phyloP scores from a whole-genome alignment of 2,329 filamentous ascomycete genomes.

The Pseudocercospora musae region DNA sequence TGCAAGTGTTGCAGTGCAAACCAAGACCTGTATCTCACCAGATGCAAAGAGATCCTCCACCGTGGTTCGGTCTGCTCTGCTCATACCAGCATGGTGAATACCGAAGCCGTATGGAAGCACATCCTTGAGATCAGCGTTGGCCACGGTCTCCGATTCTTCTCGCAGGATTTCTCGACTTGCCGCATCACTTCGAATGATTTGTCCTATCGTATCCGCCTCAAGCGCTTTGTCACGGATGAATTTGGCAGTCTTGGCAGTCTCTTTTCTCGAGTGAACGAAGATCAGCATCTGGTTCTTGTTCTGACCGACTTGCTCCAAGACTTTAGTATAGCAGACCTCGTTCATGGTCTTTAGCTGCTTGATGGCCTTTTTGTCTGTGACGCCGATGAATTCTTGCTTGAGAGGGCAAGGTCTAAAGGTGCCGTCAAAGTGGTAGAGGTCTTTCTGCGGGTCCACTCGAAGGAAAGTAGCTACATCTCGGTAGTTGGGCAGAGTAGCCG shows the following conservation, averaged over 20 bases:
- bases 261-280: slow-evolving; percentile 96
- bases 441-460: slow-evolving; percentile 79
- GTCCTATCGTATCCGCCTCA: slow-evolving; percentile 95
- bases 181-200: slow-evolving; percentile 89
- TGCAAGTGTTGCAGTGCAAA: slow-evolving; percentile 95
- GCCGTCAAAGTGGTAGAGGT: slow-evolving; percentile 93
- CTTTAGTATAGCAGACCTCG: slow-evolving; percentile 96
- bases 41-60: slow-evolving; percentile 93
- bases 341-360: slow-evolving; percentile 99
- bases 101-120: slow-evolving; percentile 93
- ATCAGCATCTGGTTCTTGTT: slow-evolving; percentile 98
- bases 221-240: slow-evolving; percentile 95
- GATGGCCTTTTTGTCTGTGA: slow-evolving; percentile 97
- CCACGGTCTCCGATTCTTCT: slow-evolving; percentile 77
- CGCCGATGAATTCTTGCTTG: slow-evolving; percentile 94
- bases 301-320: slow-evolving; percentile 90
- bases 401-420: slow-evolving; percentile 90
- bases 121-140: slow-evolving; percentile 87
- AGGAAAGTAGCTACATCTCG: slow-evolving; percentile 93
- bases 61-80: slow-evolving; percentile 85
- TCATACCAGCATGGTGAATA: slow-evolving; percentile 98
- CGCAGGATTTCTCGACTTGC: slow-evolving; percentile 84
- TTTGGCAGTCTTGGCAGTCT: slow-evolving; percentile 94
- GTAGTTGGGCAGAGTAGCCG: slow-evolving; percentile 94
- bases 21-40: slow-evolving; percentile 88